These are phyloP conservation scores for Ophiocordyceps camponoti-rufipedis DNA, from an alignment of 2,329 filamentous ascomycete species.

Conservation along the genomic window DNA sequence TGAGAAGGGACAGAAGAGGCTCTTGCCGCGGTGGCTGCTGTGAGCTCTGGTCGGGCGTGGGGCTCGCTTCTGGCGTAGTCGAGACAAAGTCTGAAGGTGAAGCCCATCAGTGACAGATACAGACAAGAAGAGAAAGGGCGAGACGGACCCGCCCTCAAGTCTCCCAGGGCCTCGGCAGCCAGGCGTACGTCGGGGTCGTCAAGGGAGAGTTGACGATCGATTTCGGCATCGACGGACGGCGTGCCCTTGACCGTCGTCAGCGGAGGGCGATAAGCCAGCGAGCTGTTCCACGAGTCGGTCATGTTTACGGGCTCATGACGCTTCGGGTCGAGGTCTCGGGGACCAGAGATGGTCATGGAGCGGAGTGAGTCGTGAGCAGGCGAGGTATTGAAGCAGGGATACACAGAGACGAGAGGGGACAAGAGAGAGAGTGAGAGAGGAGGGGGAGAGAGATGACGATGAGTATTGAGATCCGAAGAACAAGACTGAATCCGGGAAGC, in stretches of 20 bases:
- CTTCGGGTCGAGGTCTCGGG: constrained; percentile 8
- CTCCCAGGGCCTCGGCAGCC: constrained; percentile 59
- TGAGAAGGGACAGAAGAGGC: constrained; percentile 70
- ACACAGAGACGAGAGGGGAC: no score
- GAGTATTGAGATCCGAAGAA: no score
- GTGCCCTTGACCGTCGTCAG: constrained; percentile 9
- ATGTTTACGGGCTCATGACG: constrained; percentile 11
- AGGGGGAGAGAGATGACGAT: no score
- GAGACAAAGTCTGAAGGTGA: constrained; percentile 42
- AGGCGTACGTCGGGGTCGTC: constrained; percentile 51
- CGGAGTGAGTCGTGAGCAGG: background rate
- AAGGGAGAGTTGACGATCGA: constrained; percentile 9
- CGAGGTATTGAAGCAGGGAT: background rate
- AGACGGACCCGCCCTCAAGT: constrained; percentile 47
- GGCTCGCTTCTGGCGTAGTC: constrained; percentile 33
- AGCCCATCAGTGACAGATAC: background rate
- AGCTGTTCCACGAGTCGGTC: constrained; percentile 29
- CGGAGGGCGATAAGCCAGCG: constrained; percentile 22
- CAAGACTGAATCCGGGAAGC: no score
- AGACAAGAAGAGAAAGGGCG: background rate
- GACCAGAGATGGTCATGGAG: constrained; percentile 9
- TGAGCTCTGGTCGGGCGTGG: constrained; percentile 12
- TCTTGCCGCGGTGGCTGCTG: background rate
- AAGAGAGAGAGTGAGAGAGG: no score
- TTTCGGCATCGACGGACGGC: background rate